Evolutionary conservation across 345 rosid genomes (phyloP), one percentile per base, ranked within the genome.

Genomic region (Citrus australasica): DNA sequence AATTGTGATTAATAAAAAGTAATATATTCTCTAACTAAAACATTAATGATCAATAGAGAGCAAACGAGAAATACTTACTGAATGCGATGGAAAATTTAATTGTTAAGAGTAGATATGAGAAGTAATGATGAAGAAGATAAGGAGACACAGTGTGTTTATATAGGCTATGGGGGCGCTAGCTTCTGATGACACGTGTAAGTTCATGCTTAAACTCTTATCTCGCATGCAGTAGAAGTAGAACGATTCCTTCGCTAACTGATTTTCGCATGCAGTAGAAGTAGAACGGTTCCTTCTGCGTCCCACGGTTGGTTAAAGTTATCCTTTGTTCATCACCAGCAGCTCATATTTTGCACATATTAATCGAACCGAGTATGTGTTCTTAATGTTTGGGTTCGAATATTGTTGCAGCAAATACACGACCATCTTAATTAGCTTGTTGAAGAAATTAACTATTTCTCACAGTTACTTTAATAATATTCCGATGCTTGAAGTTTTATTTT

Each of bases 131-230:
- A 53, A 53, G 58, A 53, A 53, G 58, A 53, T 4, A 1, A 1
- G 58, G 58, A 53, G 7, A 53, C 22, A 1, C 0, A 5, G 22
- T 4, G 7, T 17, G 58, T 53, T 17, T 53, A 53, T 53, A 17
- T 53, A 53, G 58, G 58, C 2, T 13, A 13, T 46, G 17, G 17
- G 5, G 5, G 51, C 17, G 4, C 17, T 46, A 3, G 17, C 84
- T 1, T 84, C 72, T 73, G 90, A 48, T 86, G 93, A 76, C 63
- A 25, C 63, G 63, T 59, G 27, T 0, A 59, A 24, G 63, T n/a
- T 25, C 2, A 59, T 2, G 28, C 9, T 59, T 59, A 9, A 59
- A 59, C 62, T n/a, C 62, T 21, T 8, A 9, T n/a, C 62, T 24
- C 11, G 63, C 63, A 59, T 59, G 1, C 28, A 24, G 25, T 16